These are phyloP conservation scores for Bremia lactucae DNA, from an alignment of 352 stramenopile species.

Conservation along the genomic window DNA sequence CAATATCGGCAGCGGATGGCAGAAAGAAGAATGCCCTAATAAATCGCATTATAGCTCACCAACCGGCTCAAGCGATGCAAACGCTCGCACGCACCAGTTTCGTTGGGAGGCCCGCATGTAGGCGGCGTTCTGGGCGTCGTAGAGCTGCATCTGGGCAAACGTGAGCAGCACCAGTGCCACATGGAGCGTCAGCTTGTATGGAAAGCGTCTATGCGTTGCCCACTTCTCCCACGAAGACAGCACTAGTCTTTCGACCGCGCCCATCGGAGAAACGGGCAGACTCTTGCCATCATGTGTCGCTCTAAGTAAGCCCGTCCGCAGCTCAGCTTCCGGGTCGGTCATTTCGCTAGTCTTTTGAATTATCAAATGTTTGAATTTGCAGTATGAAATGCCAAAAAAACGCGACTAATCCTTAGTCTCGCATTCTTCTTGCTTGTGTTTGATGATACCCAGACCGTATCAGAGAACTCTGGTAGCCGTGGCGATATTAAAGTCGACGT, in stretches of 20 bases:
- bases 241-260: slow-evolving; percentile 38
- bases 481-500: neutral
- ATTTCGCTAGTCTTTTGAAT: too few relatives aligned
- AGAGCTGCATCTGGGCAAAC: slow-evolving; percentile 61
- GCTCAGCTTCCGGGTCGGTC: slow-evolving; percentile 13
- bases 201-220: slow-evolving; percentile 53
- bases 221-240: slow-evolving; percentile 83
- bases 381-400: too few relatives aligned
- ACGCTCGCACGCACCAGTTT: slow-evolving; percentile 44
- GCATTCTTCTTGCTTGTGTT: too few relatives aligned
- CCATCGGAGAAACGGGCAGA: slow-evolving; percentile 19
- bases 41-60: neutral
- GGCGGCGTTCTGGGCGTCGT: slow-evolving; percentile 66
- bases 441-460: too few relatives aligned
- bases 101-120: slow-evolving; percentile 78
- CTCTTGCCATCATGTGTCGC: neutral
- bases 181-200: slow-evolving; percentile 78
- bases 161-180: slow-evolving; percentile 62
- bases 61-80: neutral
- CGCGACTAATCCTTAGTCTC: too few relatives aligned
- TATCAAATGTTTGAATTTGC: slow-evolving; percentile 6
- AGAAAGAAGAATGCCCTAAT: slow-evolving; percentile 77
- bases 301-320: slow-evolving; percentile 19
- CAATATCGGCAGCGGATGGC: slow-evolving; percentile 38
- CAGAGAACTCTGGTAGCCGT: neutral